phyloP scores from a whole-genome alignment of 805 yeast genomes.

The Saturnispora sanitii region DNA sequence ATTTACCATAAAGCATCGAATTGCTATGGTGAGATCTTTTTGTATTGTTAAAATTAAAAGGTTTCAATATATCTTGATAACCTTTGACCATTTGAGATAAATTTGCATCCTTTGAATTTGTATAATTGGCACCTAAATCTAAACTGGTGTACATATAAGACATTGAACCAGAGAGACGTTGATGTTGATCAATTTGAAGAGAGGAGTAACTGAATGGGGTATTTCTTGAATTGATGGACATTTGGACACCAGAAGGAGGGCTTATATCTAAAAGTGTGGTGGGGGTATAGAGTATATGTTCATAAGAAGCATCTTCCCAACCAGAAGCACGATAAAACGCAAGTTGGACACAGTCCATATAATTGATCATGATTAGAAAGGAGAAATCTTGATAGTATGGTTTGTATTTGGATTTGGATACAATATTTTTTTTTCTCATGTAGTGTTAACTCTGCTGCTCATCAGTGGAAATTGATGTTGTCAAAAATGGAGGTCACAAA shows the following conservation, averaged over 20 bases:
- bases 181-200: slow-evolving; percentile 54
- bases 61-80: slow-evolving; percentile 30
- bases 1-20: slow-evolving; percentile 54
- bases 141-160: slow-evolving; percentile 70
- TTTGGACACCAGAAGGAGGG: slow-evolving; percentile 55
- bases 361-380: slow-evolving; percentile 48
- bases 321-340: slow-evolving; percentile 59
- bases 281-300: slow-evolving; percentile 65
- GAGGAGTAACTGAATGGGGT: slow-evolving; percentile 64
- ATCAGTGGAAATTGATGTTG: too few species aligned
- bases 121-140: slow-evolving; percentile 38
- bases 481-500: too few species aligned
- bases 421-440: too few species aligned
- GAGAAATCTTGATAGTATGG: background rate
- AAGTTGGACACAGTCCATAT: slow-evolving; percentile 78
- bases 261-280: slow-evolving; percentile 60
- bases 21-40: background rate
- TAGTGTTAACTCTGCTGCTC: too few species aligned
- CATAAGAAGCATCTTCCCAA: slow-evolving; percentile 79
- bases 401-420: too few species aligned
- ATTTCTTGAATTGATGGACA: slow-evolving; percentile 62
- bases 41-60: background rate
- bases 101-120: slow-evolving; percentile 41
- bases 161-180: slow-evolving; percentile 66
- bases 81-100: slow-evolving; percentile 65